Percentiles rank a stretch among this genome's conserved stretches.
phyloP scores from a whole-genome alignment of 352 stramenopile genomes.

The Phytophthora pinifolia region DNA sequence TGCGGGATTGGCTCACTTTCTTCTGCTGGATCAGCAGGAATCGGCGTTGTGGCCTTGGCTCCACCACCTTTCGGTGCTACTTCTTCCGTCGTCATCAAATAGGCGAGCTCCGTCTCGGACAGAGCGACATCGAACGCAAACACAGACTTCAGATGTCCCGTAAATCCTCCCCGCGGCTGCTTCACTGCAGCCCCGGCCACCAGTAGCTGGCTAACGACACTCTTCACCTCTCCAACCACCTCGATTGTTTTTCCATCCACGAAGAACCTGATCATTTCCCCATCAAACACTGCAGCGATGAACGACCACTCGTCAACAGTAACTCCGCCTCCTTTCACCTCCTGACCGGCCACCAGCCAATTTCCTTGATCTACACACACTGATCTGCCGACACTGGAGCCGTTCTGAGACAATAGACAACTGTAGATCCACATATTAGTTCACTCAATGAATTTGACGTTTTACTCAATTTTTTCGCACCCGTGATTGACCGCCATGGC shows the following conservation, averaged over 20 bases:
- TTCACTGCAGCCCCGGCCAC: conserved; percentile 14
- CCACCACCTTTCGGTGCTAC: neutral
- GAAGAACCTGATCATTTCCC: conserved; percentile 13
- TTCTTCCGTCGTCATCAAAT: conserved; percentile 34
- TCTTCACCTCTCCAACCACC: conserved; percentile 19
- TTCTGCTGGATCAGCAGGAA: neutral
- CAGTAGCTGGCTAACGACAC: conserved; percentile 24
- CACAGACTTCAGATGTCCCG: conserved; percentile 37
- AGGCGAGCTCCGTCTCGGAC: conserved; percentile 36
- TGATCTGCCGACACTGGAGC: conserved; percentile 33
- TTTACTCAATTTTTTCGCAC: conserved; percentile 14
- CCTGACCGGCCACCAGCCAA: conserved; percentile 33
- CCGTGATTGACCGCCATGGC: conserved; percentile 15
- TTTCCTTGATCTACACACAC: conserved; percentile 36
- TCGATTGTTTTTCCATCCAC: conserved; percentile 27
- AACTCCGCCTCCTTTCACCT: conserved; percentile 1
- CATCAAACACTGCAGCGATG: conserved; percentile 41
- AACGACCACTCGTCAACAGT: conserved; percentile 42
- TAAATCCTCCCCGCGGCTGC: conserved; percentile 28
- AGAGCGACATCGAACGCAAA: conserved; percentile 51
- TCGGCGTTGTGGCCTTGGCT: neutral
- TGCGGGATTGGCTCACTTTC: conserved; percentile 18
- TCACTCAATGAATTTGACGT: neutral
- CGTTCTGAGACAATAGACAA: conserved; percentile 53
- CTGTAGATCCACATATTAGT: conserved; percentile 17